Evolutionary conservation across 83 land plant species (phyloP).

Genomic region (Picea mariana): DNA sequence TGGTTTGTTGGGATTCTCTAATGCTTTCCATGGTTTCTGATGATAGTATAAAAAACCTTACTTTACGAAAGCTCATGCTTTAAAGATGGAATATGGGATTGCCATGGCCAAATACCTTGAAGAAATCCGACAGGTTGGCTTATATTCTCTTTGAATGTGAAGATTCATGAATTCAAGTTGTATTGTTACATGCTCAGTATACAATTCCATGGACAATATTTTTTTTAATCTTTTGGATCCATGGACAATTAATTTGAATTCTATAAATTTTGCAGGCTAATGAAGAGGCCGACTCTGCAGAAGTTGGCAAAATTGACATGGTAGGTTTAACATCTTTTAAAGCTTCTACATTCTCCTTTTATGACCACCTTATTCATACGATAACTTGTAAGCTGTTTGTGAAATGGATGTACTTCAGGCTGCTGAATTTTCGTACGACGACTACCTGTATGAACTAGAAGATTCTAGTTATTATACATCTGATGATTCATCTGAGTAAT

Average conservation of each 20-base stretch:
- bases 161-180: background rate
- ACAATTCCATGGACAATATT: too few relatives aligned
- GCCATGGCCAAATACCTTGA: conserved; percentile 3
- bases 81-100: background rate
- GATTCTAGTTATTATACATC: background rate
- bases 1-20: background rate
- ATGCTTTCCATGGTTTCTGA: background rate
- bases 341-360: background rate
- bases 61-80: background rate
- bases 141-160: background rate
- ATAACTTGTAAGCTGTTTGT: background rate
- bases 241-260: too few relatives aligned
- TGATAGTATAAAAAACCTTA: background rate
- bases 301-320: conserved; percentile 5
- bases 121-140: background rate
- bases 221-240: too few relatives aligned
- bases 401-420: conserved; percentile 6
- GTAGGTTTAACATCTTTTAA: conserved; percentile 1
- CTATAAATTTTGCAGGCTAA: background rate
- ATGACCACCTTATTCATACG: background rate
- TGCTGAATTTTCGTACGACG: background rate
- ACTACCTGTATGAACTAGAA: background rate
- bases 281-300: conserved; percentile 9
- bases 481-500: background rate
- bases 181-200: background rate